Evolutionary conservation across 192 early-diverging fungal genomes (phyloP).

Genomic region (Diversispora epigaea): DNA sequence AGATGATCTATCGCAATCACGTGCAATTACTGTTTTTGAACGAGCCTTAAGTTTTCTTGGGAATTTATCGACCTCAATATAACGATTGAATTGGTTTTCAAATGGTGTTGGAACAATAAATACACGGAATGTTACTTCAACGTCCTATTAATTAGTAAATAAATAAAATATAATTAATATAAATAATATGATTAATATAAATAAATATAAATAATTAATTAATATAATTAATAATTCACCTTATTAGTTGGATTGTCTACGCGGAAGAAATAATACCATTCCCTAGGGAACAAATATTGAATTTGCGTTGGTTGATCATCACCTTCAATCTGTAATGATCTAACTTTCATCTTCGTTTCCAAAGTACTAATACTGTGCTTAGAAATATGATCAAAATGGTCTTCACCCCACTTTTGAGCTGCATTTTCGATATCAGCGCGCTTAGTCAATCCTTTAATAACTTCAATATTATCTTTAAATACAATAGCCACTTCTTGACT

Average conservation of each 20-base stretch:
- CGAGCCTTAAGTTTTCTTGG: neutral
- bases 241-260: neutral
- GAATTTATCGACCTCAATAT: slow-evolving; percentile 9
- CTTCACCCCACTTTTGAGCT: neutral
- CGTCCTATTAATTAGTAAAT: neutral
- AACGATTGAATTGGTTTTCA: neutral
- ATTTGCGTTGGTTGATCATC: neutral
- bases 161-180: neutral
- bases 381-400: neutral
- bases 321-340: neutral
- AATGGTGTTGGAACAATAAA: neutral
- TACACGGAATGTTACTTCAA: neutral
- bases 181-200: neutral
- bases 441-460: neutral
- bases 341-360: neutral
- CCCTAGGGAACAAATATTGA: neutral
- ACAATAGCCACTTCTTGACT: neutral
- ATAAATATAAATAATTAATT: neutral
- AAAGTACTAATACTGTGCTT: neutral
- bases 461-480: neutral
- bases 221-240: neutral
- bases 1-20: slow-evolving; percentile 14
- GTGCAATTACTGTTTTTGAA: neutral
- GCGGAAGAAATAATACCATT: slow-evolving; percentile 19
- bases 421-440: neutral